A percentile compares a stretch with the other conserved stretches of the same genome.
Conservation (phyloP, 2,329 filamentous ascomycete genomes). For the Coniosporium tulheliwenetii region DNA sequence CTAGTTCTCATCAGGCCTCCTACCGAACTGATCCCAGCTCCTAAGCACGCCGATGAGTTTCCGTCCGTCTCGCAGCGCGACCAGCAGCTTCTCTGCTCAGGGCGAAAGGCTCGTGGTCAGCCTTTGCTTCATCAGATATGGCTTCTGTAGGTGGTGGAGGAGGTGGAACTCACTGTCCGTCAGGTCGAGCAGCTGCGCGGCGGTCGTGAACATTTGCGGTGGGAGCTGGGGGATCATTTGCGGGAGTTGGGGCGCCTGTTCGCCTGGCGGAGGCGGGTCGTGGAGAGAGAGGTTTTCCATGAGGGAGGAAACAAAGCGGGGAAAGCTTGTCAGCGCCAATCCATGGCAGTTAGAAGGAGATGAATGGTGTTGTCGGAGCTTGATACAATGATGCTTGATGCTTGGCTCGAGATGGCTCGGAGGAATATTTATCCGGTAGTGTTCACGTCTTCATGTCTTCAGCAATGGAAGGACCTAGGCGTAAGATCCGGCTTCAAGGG, state of each 20-base stretch:
- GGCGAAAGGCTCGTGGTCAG: conserved; percentile 9
- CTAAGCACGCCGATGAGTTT: conserved; percentile 86
- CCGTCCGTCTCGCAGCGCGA: conserved; percentile 80
- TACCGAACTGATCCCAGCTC: conserved; percentile 98
- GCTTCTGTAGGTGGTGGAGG: background rate
- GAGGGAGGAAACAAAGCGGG: background rate
- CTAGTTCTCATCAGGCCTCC: conserved; percentile 1
- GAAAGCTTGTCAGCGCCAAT: background rate
- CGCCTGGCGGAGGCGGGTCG: conserved; percentile 11
- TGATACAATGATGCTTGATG: too few species aligned
- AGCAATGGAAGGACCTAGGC: too few species aligned
- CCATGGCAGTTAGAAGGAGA: background rate
- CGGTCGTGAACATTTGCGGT: conserved; percentile 97
- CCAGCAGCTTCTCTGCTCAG: conserved; percentile 73
- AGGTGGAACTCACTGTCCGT: conserved; percentile 67
- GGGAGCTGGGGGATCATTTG: conserved; percentile 47
- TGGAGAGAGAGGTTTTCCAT: conserved; percentile 18
- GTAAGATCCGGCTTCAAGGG: too few species aligned
- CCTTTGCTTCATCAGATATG: conserved; percentile 2
- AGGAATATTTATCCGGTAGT: too few species aligned
- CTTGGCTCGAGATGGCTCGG: too few species aligned
- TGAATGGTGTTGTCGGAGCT: background rate
- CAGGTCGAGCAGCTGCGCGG: conserved; percentile 84
- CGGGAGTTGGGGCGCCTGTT: conserved; percentile 6
- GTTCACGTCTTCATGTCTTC: too few species aligned